Base-by-base conservation (phyloP, 768 basidiomycete species). In the Pleurotus platypus region DNA sequence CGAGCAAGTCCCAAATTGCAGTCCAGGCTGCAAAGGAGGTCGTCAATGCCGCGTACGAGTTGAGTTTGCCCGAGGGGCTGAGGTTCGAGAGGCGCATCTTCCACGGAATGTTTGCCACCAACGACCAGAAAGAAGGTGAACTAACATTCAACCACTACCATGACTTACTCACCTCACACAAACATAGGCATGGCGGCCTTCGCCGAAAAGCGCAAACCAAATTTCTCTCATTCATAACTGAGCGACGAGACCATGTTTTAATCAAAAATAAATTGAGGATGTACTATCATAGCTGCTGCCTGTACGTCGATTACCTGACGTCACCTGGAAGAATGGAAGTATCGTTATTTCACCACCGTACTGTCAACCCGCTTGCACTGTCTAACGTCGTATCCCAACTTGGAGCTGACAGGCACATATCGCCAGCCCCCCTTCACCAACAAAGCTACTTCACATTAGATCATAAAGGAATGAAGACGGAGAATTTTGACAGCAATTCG, bases 51-150 rank as follows among this genome's bases (percentile, higher is more conserved):
- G 95, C 93, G 18, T 89, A 86, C 62, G 94, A 99, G 64, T 70
- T 92, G 62, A 79, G 83, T 5, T 78, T 99, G 46, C 72, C 80
- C 4, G 90, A 97, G 66, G 97, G 96, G 0, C 69, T 98, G 62
- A 79, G 85, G 58, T 87, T 93, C 62, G 97, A 98, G 72, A 80
- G 94, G 59, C 78, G 93, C 60, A 74, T 94, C 43, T 98, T 98
- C 87, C 90, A 98, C 63, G 79, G 84, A 40, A 73, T 94, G 58
- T 98, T 99, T 64, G 94, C 94, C 4, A 97, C 97, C 15, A 83
- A 87, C 54, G 94, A 96, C 69, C 94, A 95, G 74, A 95, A 95
- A 77, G 94, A 96, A 75, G 94, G 93, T 89, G 64, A 59, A 88
- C 72, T 15, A 42, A 51, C 20, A 35, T 40, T 40, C 5, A 26